These are phyloP conservation scores for Astrocystis sublimbata DNA, from an alignment of 495 filamentous ascomycete species.

Conservation along the genomic window DNA sequence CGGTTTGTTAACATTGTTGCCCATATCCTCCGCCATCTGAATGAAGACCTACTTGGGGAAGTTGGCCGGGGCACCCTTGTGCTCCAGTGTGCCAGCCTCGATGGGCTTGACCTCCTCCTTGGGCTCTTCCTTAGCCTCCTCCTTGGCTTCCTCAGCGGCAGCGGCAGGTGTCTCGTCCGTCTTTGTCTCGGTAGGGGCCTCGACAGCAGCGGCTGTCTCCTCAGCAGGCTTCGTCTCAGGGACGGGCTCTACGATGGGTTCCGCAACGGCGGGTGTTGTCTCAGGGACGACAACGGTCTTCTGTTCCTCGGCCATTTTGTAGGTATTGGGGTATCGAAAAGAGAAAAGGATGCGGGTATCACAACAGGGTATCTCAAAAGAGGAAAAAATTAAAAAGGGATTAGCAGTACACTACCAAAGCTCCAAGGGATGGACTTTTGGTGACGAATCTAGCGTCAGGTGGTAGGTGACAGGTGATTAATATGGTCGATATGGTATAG, in stretches of 20 bases:
- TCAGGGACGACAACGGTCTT: constrained; percentile 47
- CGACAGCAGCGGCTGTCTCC: constrained; percentile 44
- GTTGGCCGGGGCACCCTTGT: constrained; percentile 78
- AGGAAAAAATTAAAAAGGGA: constrained; percentile 42
- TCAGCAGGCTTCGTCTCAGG: constrained; percentile 39
- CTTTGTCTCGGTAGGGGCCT: constrained; percentile 44
- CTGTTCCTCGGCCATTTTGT: constrained; percentile 53
- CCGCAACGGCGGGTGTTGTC: constrained; percentile 36
- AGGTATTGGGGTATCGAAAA: constrained; percentile 40
- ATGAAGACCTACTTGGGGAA: constrained; percentile 77
- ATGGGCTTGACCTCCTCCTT: constrained; percentile 65
- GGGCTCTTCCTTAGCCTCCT: constrained; percentile 57
- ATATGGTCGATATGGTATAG: constrained; percentile 17
- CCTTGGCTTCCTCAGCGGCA: constrained; percentile 48
- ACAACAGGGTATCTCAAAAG: constrained; percentile 50
- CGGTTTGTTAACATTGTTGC: constrained; percentile 26
- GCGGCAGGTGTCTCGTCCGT: constrained; percentile 45
- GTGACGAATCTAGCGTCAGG: constrained; percentile 32
- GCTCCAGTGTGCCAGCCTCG: constrained; percentile 74
- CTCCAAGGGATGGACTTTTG: constrained; percentile 28
- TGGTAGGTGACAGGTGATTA: constrained; percentile 23
- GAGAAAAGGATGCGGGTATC: constrained; percentile 46
- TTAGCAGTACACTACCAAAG: constrained; percentile 23
- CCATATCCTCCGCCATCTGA: background rate
- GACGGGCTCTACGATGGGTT: constrained; percentile 44